Percentiles rank a stretch among this genome's conserved stretches.
Conservation (phyloP, 2,329 filamentous ascomycete species). For the Pezicula radicicola region DNA sequence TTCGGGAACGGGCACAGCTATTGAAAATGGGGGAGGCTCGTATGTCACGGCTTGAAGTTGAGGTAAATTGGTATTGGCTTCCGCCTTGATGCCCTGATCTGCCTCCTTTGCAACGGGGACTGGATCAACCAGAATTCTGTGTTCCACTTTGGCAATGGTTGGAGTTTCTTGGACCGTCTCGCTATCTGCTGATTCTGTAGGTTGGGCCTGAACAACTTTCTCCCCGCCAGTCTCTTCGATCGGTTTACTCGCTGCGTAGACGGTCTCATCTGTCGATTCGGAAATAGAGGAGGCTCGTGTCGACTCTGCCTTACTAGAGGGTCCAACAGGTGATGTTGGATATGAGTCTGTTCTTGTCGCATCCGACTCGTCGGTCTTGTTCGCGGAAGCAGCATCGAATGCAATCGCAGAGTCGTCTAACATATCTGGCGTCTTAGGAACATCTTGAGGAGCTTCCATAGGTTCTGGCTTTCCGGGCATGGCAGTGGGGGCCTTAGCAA, state of each 20-base stretch:
- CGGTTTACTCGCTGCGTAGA: conserved; percentile 30
- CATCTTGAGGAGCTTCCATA: conserved; percentile 13
- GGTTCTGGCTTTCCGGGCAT: conserved; percentile 2
- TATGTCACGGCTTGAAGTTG: conserved; percentile 1
- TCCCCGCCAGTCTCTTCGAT: conserved; percentile 4
- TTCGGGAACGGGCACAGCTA: neutral
- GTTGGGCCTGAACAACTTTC: neutral
- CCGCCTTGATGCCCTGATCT: neutral
- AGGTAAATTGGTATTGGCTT: neutral
- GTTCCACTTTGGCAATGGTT: neutral
- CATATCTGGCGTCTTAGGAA: conserved; percentile 20
- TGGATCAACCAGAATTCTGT: neutral
- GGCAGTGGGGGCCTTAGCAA: conserved; percentile 2
- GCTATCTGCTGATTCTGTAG: neutral
- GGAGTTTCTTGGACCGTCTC: neutral
- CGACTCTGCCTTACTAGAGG: conserved; percentile 55
- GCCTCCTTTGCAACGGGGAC: neutral
- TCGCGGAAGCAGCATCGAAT: conserved; percentile 41
- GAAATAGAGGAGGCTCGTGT: conserved; percentile 64
- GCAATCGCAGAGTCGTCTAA: conserved; percentile 48
- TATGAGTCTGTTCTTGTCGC: conserved; percentile 51
- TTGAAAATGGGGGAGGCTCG: neutral
- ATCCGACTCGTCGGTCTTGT: conserved; percentile 30
- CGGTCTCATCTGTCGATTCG: conserved; percentile 59
- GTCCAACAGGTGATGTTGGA: conserved; percentile 51